These are phyloP conservation scores for Backusella morwellensis DNA, from an alignment of 192 early-diverging fungal species.

Conservation along the genomic window DNA sequence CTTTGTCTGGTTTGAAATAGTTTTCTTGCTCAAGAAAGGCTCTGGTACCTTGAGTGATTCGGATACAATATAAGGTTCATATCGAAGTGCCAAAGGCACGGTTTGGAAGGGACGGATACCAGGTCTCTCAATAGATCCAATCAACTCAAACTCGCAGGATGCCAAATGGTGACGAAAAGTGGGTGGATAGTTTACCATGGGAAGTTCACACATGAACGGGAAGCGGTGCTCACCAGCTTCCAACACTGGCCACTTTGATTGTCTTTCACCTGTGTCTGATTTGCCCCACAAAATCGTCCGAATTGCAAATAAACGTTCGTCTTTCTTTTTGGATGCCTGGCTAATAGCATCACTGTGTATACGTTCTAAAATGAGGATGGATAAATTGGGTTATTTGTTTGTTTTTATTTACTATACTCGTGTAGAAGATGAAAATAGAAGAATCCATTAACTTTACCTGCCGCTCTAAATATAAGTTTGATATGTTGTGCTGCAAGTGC, in stretches of 20 bases:
- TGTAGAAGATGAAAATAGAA: not conserved
- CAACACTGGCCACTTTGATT: conserved; percentile 18
- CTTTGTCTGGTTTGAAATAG: not conserved
- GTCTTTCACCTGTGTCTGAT: not conserved
- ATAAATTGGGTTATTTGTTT: not conserved
- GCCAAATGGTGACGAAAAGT: conserved; percentile 17
- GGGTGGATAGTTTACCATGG: conserved; percentile 32
- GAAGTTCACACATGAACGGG: conserved; percentile 33
- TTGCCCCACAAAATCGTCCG: conserved; percentile 29
- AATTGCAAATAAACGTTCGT: conserved; percentile 21
- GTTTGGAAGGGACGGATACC: conserved; percentile 21
- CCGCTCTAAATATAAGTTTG: conserved; percentile 25
- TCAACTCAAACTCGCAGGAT: conserved; percentile 1
- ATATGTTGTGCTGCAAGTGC: conserved; percentile 23
- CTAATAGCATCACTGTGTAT: conserved; percentile 16
- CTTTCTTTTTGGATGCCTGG: not conserved
- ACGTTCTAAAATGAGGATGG: conserved; percentile 1
- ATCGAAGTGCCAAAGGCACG: not conserved
- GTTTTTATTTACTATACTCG: not conserved
- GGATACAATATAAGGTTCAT: conserved; percentile 8
- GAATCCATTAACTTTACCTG: conserved; percentile 12
- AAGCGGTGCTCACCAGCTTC: conserved; percentile 25
- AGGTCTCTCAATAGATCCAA: conserved; percentile 17
- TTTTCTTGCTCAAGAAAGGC: not conserved
- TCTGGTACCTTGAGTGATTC: not conserved